These are phyloP conservation scores for Colletotrichum graminicola DNA, from an alignment of 2,329 filamentous ascomycete genomes.

Conservation along the genomic window DNA sequence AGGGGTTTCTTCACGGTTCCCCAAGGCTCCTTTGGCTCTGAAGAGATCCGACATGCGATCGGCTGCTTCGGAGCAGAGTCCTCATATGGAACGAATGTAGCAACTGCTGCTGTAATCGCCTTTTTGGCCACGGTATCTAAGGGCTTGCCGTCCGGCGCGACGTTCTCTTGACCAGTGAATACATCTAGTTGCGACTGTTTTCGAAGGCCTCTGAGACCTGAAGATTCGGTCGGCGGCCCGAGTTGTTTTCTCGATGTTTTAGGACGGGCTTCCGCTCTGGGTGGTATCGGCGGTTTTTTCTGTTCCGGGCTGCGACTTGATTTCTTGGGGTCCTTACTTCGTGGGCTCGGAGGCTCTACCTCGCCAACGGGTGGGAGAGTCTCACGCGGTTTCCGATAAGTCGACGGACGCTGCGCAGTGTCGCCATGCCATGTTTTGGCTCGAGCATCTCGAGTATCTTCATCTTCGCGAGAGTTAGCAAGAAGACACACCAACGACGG, in stretches of 20 bases:
- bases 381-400: slow-evolving; percentile 1
- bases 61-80: not conserved
- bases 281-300: slow-evolving; percentile 20
- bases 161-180: not conserved
- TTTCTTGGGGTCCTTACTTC: not conserved
- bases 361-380: not conserved
- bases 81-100: slow-evolving; percentile 7
- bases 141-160: not conserved
- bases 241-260: slow-evolving; percentile 1
- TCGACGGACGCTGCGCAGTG: slow-evolving; percentile 32
- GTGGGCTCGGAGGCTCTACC: slow-evolving; percentile 16
- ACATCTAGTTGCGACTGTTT: slow-evolving; percentile 8
- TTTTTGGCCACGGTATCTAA: not conserved
- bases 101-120: not conserved
- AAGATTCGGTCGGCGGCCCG: not conserved
- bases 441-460: slow-evolving; percentile 20
- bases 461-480: slow-evolving; percentile 2
- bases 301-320: not conserved
- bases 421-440: slow-evolving; percentile 36
- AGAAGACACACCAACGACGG: not conserved
- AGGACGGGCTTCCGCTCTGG: slow-evolving; percentile 24
- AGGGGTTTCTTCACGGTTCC: slow-evolving; percentile 2
- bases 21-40: not conserved
- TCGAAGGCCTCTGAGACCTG: slow-evolving; percentile 1
- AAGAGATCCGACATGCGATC: too few relatives aligned